phyloP scores from a whole-genome alignment of 345 rosid species.

The Ceriops tagal region DNA sequence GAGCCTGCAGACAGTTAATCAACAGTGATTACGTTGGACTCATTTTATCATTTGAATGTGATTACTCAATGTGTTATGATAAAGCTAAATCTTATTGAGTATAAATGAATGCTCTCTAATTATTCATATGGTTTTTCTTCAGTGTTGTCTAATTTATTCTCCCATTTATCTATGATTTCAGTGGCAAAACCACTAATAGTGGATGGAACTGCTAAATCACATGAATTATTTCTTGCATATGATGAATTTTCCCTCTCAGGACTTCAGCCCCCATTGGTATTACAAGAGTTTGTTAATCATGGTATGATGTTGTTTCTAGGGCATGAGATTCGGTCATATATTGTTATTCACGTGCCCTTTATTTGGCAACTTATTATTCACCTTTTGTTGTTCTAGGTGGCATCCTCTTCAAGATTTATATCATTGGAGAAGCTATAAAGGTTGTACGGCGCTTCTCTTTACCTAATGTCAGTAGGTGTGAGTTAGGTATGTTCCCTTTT shows the following conservation, averaged over 20 bases:
- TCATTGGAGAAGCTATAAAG: constrained; percentile 77
- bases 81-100: neutral
- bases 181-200: constrained; percentile 88
- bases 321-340: neutral
- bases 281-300: constrained; percentile 94
- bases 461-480: constrained; percentile 58
- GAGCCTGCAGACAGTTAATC: neutral
- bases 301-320: constrained; percentile 39
- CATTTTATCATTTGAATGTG: neutral
- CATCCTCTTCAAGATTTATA: constrained; percentile 73
- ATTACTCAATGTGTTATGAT: neutral
- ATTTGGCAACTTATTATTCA: constrained; percentile 5
- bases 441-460: constrained; percentile 78
- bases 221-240: constrained; percentile 71
- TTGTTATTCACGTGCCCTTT: constrained; percentile 1
- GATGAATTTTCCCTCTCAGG: constrained; percentile 62
- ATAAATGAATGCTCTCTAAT: neutral
- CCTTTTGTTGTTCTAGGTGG: constrained; percentile 51
- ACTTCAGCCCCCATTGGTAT: constrained; percentile 80
- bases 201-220: constrained; percentile 92
- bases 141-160: constrained; percentile 2
- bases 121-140: constrained; percentile 3
- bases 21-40: neutral
- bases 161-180: constrained; percentile 26
- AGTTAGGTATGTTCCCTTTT: constrained; percentile 53